A percentile compares a stretch with the other conserved stretches of the same genome.
phyloP scores from a whole-genome alignment of 140 eudicot genomes.

The Cichorium intybus region DNA sequence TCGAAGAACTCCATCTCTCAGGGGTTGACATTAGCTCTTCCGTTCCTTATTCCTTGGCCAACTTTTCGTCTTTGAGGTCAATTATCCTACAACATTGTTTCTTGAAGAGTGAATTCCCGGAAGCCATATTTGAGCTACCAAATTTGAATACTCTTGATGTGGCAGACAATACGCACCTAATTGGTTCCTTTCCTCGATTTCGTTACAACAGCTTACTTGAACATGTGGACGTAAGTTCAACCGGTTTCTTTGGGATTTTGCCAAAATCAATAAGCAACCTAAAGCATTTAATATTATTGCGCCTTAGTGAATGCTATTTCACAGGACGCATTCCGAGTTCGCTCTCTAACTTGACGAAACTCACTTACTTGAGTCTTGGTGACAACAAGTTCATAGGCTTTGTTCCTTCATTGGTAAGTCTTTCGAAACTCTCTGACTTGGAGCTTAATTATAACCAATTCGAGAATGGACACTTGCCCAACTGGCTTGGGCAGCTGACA shows the following conservation, averaged over 20 bases:
- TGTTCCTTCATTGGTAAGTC: neutral
- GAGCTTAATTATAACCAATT: no score
- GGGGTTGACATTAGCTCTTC: slow-evolving; percentile 11
- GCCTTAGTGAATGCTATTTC: neutral
- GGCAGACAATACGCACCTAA: slow-evolving; percentile 6
- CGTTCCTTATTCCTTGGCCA: slow-evolving; percentile 22
- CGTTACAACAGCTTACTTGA: slow-evolving; percentile 7
- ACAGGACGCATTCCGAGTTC: neutral
- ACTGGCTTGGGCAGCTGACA: no score
- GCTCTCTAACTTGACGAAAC: neutral
- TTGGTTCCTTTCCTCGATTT: slow-evolving; percentile 23
- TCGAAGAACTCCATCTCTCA: slow-evolving; percentile 13
- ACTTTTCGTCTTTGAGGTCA: slow-evolving; percentile 18
- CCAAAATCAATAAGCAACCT: neutral
- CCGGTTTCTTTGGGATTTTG: slow-evolving; percentile 14
- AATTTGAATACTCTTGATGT: slow-evolving; percentile 3
- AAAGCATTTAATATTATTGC: neutral
- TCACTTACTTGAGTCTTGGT: neutral
- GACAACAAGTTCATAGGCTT: neutral
- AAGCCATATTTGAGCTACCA: slow-evolving; percentile 20
- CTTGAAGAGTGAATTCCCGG: slow-evolving; percentile 24
- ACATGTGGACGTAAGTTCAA: neutral
- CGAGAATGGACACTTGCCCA: no score
- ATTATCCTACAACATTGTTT: no score
- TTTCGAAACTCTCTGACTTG: no score